Base-by-base conservation (phyloP, 2,329 filamentous ascomycete genomes). In the Diaporthe destruens region DNA sequence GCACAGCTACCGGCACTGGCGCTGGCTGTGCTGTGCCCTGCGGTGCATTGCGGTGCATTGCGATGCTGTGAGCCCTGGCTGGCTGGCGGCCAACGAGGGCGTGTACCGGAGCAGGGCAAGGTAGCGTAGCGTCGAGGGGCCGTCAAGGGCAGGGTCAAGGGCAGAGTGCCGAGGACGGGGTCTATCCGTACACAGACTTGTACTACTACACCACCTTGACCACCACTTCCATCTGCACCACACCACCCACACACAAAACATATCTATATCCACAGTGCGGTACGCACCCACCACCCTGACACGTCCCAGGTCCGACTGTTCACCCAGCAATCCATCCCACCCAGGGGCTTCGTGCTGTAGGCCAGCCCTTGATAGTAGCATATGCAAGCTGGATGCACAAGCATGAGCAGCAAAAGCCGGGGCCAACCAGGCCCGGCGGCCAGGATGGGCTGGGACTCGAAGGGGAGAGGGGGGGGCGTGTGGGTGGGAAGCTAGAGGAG, bases 331-430 rank as follows among this genome's bases (percentile, higher is more conserved):
- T 16, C 42, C 42, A 1, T 49, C 59, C 42, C 25, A 39, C 42
- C 29, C 44, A 51, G 51, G 59, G 29, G 44, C 36, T 65, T 51
- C 59, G 59, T 65, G 6, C 59, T 65, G 59, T 65, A 63, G 29
- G 29, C 59, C 42, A 49, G 59, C 67, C 67, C 54, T 70, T 61
- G 55, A 61, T 70, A 61, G 67, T 56, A 70, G 55, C 54, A 65
- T 65, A 65, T 65, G 59, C 59, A 51, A 65, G 59, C 59, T 51
- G 55, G 67, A 23, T 68, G 36, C 54, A 59, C 55, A 59, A 61
- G 67, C 67, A 70, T 44, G 59, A 61, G 67, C 67, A 70, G 56
- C 67, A 70, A 70, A 61, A 70, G 67, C 67, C 67, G 67, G 67
- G 59, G 44, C 59, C 59, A 65, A 51, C 59, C 59, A 65, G 59